phyloP scores from a whole-genome alignment of 192 early-diverging fungal genomes.

The Neocallimastix lanati region DNA sequence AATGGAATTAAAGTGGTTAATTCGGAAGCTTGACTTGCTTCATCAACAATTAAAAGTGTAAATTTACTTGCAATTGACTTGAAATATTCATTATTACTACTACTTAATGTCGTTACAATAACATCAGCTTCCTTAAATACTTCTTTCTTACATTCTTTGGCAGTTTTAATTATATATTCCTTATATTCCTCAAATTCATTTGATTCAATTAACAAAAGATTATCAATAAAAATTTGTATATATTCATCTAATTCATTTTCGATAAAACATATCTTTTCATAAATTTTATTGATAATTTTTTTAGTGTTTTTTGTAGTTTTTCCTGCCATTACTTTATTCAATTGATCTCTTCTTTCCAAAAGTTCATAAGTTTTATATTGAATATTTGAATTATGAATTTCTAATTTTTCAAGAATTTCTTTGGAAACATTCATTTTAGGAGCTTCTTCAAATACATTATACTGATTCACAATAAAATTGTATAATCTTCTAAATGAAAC shows the following conservation, averaged over 20 bases:
- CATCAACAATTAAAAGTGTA: constrained; percentile 80
- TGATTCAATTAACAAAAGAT: neutral
- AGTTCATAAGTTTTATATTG: constrained; percentile 7
- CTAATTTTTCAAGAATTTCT: neutral
- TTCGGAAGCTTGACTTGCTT: constrained; percentile 86
- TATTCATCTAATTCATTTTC: neutral
- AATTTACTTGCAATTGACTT: constrained; percentile 29
- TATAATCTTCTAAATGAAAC: constrained; percentile 4
- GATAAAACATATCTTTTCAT: constrained; percentile 13
- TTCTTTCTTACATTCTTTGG: constrained; percentile 16
- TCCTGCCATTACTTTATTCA: neutral
- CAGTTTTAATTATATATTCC: neutral
- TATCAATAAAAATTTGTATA: neutral
- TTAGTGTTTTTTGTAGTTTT: neutral
- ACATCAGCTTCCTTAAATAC: constrained; percentile 67
- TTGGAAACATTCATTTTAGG: neutral
- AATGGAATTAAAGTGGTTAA: constrained; percentile 72
- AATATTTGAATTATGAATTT: neutral
- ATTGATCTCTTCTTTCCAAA: constrained; percentile 13
- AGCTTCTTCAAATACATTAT: constrained; percentile 6
- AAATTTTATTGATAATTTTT: constrained; percentile 19
- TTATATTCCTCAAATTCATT: neutral
- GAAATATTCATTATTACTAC: constrained; percentile 68
- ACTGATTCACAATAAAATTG: constrained; percentile 11
- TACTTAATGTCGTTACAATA: constrained; percentile 60